Percentiles rank a stretch among this genome's conserved stretches.
Conservation (phyloP, 164 flowering plant species). For the Magnolia kwangsiensis region DNA sequence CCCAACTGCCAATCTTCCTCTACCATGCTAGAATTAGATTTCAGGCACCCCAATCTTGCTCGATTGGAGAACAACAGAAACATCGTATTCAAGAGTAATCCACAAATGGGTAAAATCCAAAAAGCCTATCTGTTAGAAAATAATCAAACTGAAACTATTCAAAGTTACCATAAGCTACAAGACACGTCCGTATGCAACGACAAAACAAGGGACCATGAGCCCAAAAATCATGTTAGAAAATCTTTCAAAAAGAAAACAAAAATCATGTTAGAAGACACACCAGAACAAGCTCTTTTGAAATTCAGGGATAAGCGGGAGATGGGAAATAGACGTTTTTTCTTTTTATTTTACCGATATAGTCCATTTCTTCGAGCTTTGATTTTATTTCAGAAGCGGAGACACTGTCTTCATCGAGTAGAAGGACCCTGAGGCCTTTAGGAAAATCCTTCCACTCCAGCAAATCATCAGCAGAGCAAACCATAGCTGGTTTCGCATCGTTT, state of each 20-base stretch:
- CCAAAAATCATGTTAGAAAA: neutral
- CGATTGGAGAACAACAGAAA: neutral
- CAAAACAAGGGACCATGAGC: neutral
- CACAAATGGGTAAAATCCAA: neutral
- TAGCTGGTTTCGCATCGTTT: slow-evolving; percentile 69
- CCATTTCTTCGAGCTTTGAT: slow-evolving; percentile 80
- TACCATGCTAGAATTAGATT: neutral
- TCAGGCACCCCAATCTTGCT: neutral
- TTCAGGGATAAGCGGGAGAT: neutral
- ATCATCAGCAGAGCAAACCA: slow-evolving; percentile 83
- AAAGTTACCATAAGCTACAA: neutral
- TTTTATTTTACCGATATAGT: slow-evolving; percentile 55
- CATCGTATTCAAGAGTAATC: neutral
- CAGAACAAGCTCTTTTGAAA: neutral
- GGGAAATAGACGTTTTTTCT: neutral
- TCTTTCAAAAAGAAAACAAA: neutral
- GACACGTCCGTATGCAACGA: neutral
- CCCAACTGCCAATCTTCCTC: neutral
- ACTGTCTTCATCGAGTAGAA: slow-evolving; percentile 63
- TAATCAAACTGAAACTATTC: no score
- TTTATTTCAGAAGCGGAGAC: slow-evolving; percentile 53
- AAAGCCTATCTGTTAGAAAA: no score
- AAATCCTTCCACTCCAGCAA: slow-evolving; percentile 74
- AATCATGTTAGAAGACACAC: neutral
- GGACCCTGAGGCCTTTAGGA: slow-evolving; percentile 82